phyloP scores from a whole-genome alignment of 2,329 filamentous ascomycete genomes.

The Claviceps spartinae region DNA sequence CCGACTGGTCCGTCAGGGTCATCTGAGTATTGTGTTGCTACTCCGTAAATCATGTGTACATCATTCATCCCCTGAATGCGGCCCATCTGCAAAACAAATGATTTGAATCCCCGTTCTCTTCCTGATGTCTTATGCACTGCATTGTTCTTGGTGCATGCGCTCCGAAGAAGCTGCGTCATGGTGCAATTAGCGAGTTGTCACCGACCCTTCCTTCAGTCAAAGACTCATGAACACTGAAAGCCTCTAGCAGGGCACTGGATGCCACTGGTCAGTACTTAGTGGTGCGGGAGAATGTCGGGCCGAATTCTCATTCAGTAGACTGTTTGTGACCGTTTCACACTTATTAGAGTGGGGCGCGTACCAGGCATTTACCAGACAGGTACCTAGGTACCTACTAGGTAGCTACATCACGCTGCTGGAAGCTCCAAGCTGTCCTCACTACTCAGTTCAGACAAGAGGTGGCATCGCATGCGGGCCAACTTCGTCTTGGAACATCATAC shows the following conservation, averaged over 20 bases:
- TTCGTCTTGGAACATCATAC: slow-evolving; percentile 18
- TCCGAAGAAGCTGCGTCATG: neutral
- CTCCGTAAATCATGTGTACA: neutral
- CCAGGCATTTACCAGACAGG: too few relatives aligned
- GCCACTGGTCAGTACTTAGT: neutral
- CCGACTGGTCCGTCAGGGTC: neutral
- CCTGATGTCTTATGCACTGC: neutral
- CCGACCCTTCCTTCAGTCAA: neutral
- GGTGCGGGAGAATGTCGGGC: slow-evolving; percentile 1
- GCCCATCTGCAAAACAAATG: neutral
- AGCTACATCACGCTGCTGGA: slow-evolving; percentile 7
- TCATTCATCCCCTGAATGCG: neutral
- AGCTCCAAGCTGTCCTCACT: slow-evolving; percentile 34
- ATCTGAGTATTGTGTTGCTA: neutral
- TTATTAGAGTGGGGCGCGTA: too few relatives aligned
- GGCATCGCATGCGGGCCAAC: neutral
- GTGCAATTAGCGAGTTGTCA: neutral
- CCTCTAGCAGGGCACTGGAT: too few relatives aligned
- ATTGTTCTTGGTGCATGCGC: neutral
- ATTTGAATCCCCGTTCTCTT: neutral
- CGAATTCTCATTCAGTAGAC: neutral
- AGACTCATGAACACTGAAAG: too few relatives aligned
- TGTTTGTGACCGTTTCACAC: neutral
- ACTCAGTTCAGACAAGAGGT: slow-evolving; percentile 5
- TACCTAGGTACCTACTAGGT: neutral